Percentiles rank a stretch among this genome's conserved stretches.
Conservation (phyloP, 306 rosid genomes). For the Pyrus communis region DNA sequence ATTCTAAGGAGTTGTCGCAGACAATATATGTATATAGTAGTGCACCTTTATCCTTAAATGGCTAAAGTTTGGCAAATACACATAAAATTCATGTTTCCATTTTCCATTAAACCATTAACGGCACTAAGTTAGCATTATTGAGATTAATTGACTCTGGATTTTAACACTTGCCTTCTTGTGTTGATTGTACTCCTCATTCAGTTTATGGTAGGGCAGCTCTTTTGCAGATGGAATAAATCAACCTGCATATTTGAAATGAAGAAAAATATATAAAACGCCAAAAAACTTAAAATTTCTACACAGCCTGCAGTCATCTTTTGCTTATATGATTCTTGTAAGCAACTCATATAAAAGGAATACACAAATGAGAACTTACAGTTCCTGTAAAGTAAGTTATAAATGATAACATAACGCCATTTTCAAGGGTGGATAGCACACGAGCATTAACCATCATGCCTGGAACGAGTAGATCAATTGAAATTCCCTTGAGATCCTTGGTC, state of each 20-base stretch:
- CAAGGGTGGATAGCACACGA: constrained; percentile 71
- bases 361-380: constrained; percentile 82
- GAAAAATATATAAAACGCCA: background rate
- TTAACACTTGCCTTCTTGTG: constrained; percentile 60
- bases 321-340: constrained; percentile 6
- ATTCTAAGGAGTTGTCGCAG: background rate
- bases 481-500: constrained; percentile 85
- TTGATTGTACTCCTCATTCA: constrained; percentile 61
- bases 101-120: constrained; percentile 5
- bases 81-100: background rate
- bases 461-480: constrained; percentile 82
- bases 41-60: background rate
- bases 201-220: constrained; percentile 42
- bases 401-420: constrained; percentile 87
- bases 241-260: constrained; percentile 42
- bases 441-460: constrained; percentile 96
- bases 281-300: background rate
- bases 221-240: constrained; percentile 81
- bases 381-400: constrained; percentile 90
- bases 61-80: background rate
- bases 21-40: background rate
- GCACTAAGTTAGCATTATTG: constrained; percentile 1
- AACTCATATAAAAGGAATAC: background rate
- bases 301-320: constrained; percentile 1
- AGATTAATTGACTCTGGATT: constrained; percentile 7